phyloP scores from a whole-genome alignment of 768 basidiomycete genomes.

The Cyclocybe cylindracea region DNA sequence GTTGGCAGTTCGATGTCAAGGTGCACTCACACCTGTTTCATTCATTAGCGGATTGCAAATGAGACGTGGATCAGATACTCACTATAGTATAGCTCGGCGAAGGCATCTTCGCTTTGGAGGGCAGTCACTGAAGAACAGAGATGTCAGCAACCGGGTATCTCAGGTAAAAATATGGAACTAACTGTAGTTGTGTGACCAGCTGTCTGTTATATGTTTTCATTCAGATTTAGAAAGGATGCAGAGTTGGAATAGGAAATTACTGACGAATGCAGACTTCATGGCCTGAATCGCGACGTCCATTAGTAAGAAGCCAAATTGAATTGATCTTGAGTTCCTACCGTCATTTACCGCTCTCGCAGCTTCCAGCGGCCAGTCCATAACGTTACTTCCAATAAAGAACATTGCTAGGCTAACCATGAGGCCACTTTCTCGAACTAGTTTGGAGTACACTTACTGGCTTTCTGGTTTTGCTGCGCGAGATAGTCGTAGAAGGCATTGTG shows the following conservation, averaged over 20 bases:
- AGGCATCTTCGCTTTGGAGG: conserved; percentile 61
- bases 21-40: conserved; percentile 18
- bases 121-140: conserved; percentile 46
- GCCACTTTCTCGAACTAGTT: neutral
- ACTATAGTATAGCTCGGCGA: conserved; percentile 82
- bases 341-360: conserved; percentile 53
- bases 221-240: too few species aligned
- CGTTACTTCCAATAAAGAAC: conserved; percentile 64
- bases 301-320: neutral
- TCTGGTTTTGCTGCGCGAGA: conserved; percentile 52
- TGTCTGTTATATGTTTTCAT: conserved; percentile 31
- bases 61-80: conserved; percentile 18
- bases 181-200: conserved; percentile 61
- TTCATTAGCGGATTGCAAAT: neutral
- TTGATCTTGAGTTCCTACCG: conserved; percentile 28
- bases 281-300: conserved; percentile 23
- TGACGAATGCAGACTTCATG: conserved; percentile 64
- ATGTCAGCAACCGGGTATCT: neutral
- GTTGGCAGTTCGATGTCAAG: neutral
- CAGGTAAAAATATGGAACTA: conserved; percentile 10
- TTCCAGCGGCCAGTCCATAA: conserved; percentile 56
- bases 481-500: conserved; percentile 66
- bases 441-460: conserved; percentile 48
- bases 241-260: conserved; percentile 21
- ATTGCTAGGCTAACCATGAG: conserved; percentile 38